Conservation (phyloP, 331 rosid species). For the Saraca asoca region DNA sequence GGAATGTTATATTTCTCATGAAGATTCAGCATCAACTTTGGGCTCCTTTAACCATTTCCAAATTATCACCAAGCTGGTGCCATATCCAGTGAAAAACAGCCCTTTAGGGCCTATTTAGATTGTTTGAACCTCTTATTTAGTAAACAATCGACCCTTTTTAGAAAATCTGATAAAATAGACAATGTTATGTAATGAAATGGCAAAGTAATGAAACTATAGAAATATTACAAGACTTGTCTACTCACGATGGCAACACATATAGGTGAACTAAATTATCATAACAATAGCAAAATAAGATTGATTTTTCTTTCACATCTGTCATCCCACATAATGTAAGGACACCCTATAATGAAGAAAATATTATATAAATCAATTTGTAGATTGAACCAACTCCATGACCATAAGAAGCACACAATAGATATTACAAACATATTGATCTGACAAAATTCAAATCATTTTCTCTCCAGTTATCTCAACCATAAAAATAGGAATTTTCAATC, state of each 20-base stretch:
- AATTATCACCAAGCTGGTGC: conserved; percentile 39
- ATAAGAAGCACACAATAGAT: too few relatives aligned
- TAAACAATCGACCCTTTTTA: conserved; percentile 45
- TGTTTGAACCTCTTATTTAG: conserved; percentile 31
- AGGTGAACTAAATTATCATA: conserved; percentile 39
- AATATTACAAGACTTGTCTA: neutral
- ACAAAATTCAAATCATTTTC: too few relatives aligned
- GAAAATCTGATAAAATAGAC: conserved; percentile 34
- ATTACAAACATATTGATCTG: too few relatives aligned
- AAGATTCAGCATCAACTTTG: neutral
- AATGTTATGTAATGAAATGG: neutral
- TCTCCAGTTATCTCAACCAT: too few relatives aligned
- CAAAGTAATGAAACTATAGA: neutral
- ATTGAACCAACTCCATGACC: neutral
- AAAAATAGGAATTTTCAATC: too few relatives aligned
- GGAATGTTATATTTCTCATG: too few relatives aligned
- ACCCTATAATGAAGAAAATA: conserved; percentile 27
- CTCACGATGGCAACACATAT: conserved; percentile 52
- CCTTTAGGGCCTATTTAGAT: conserved; percentile 38
- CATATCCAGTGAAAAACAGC: conserved; percentile 49
- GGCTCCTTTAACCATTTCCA: conserved; percentile 41
- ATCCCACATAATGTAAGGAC: conserved; percentile 37
- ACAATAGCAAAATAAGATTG: conserved; percentile 36
- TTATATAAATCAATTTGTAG: neutral
- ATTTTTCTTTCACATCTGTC: conserved; percentile 32